A percentile compares a stretch with the other conserved stretches of the same genome.
Conservation (phyloP, 2,329 filamentous ascomycete species). For the Pseudogymnoascus verrucosus region DNA sequence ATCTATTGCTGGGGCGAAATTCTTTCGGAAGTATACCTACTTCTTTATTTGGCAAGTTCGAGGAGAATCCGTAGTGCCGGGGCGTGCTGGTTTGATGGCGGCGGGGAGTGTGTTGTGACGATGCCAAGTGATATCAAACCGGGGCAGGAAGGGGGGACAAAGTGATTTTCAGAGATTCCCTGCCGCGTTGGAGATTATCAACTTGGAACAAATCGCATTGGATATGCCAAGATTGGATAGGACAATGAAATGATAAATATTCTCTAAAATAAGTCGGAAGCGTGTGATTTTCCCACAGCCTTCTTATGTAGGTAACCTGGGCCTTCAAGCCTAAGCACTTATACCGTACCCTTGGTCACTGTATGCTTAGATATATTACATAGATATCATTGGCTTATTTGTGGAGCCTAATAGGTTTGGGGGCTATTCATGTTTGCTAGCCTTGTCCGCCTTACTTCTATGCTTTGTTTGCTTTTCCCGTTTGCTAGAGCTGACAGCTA, state of each 20-base stretch:
- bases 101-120: conserved; percentile 46
- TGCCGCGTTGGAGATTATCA: background rate
- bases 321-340: background rate
- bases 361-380: background rate
- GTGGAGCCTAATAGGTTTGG: background rate
- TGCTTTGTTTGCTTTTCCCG: background rate
- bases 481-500: background rate
- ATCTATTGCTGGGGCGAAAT: conserved; percentile 75
- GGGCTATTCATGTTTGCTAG: background rate
- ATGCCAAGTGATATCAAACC: conserved; percentile 36
- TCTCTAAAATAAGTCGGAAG: background rate
- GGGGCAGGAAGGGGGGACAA: background rate
- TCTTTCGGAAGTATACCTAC: conserved; percentile 62
- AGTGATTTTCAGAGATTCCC: background rate
- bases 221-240: background rate
- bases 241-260: background rate
- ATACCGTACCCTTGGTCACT: background rate
- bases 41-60: conserved; percentile 65
- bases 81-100: conserved; percentile 59
- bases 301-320: background rate
- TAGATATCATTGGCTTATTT: background rate
- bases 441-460: background rate
- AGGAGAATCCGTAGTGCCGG: conserved; percentile 50
- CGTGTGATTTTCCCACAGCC: background rate
- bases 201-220: background rate